Evolutionary conservation across 2,329 filamentous ascomycete species (phyloP).

Genomic region (Colletotrichum sp.): DNA sequence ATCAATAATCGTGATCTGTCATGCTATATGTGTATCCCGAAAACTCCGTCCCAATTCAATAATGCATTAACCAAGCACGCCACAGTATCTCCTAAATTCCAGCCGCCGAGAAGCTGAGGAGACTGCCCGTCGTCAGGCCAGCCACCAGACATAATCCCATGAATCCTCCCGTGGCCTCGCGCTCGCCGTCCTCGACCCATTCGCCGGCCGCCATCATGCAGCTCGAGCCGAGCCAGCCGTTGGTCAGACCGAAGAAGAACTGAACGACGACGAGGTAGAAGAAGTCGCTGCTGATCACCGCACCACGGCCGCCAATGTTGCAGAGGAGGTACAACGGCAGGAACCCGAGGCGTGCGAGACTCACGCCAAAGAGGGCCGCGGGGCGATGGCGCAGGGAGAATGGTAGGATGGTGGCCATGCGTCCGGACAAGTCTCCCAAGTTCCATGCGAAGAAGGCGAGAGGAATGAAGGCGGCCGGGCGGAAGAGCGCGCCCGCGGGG

Average conservation of each 20-base stretch:
- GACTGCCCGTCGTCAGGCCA: slow-evolving; percentile 83
- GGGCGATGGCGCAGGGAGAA: slow-evolving; percentile 67
- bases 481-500: slow-evolving; percentile 58
- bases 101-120: slow-evolving; percentile 82
- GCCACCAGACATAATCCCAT: slow-evolving; percentile 92
- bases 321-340: slow-evolving; percentile 89
- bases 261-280: slow-evolving; percentile 91
- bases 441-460: slow-evolving; percentile 95
- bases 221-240: slow-evolving; percentile 84
- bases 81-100: slow-evolving; percentile 38
- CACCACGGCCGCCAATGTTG: slow-evolving; percentile 81
- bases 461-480: slow-evolving; percentile 82
- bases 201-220: slow-evolving; percentile 91
- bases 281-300: slow-evolving; percentile 76
- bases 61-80: not conserved
- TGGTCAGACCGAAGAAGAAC: slow-evolving; percentile 81
- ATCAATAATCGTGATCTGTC: not conserved
- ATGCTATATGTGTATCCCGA: not conserved
- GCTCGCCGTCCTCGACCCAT: slow-evolving; percentile 82
- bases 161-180: slow-evolving; percentile 89
- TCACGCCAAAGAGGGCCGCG: slow-evolving; percentile 68
- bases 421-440: slow-evolving; percentile 80
- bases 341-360: slow-evolving; percentile 70
- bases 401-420: slow-evolving; percentile 68
- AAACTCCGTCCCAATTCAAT: not conserved